Evolutionary conservation across 106 monocot genomes (phyloP).

Genomic region (Cymbidium sinense): DNA sequence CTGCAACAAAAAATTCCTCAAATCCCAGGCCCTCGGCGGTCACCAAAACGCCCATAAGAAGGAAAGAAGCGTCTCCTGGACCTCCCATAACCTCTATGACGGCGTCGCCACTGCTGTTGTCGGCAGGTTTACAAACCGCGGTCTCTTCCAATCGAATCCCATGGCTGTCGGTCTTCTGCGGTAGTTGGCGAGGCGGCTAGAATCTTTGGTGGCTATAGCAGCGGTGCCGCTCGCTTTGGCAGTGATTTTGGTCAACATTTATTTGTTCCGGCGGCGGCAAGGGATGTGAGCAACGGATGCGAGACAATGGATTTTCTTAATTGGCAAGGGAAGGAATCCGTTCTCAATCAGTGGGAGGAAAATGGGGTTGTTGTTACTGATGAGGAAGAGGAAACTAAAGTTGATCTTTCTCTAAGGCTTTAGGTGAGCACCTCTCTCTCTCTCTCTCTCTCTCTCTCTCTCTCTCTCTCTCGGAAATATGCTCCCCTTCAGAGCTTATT

Average conservation of each 20-base stretch:
- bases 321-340: constrained; percentile 40
- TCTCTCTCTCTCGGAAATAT: too few species aligned
- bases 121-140: not conserved
- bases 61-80: constrained; percentile 53
- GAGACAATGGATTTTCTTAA: constrained; percentile 45
- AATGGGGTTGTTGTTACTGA: not conserved
- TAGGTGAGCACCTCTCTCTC: not conserved
- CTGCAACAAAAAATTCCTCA: constrained; percentile 88
- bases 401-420: constrained; percentile 43
- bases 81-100: constrained; percentile 11
- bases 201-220: not conserved
- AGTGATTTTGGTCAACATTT: not conserved
- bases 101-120: not conserved
- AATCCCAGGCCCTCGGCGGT: constrained; percentile 80
- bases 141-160: constrained; percentile 1
- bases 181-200: constrained; percentile 10
- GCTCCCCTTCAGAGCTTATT: too few species aligned
- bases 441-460: not conserved
- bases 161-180: constrained; percentile 1
- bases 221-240: constrained; percentile 9
- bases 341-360: not conserved
- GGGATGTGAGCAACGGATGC: not conserved
- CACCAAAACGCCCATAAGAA: constrained; percentile 91
- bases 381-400: not conserved
- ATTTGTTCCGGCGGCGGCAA: constrained; percentile 1